Conservation (phyloP, 192 early-diverging fungal genomes). For the Coemansia sp. region DNA sequence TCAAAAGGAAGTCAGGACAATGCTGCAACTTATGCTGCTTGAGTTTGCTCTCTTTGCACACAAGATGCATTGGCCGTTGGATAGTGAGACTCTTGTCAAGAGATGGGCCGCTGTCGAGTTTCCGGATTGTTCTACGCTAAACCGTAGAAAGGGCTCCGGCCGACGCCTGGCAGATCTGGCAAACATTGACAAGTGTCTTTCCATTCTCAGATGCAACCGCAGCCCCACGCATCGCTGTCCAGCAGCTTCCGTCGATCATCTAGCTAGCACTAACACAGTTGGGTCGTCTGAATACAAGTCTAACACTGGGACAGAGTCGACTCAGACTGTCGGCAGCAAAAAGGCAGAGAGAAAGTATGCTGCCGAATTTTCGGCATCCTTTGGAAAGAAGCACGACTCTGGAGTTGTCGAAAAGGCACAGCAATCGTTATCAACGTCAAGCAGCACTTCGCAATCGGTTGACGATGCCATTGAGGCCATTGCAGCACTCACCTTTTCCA, state of each 20-base stretch:
- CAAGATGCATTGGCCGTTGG: constrained; percentile 24
- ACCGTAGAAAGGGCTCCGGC: not conserved
- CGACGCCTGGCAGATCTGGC: not conserved
- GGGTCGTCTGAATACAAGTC: not conserved
- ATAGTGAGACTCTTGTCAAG: constrained; percentile 12
- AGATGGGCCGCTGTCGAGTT: constrained; percentile 42
- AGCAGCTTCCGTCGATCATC: not conserved
- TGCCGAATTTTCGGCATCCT: not conserved
- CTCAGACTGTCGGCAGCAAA: not conserved
- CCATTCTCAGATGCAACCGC: constrained; percentile 14
- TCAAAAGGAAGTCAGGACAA: constrained; percentile 18
- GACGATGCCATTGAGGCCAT: constrained; percentile 10
- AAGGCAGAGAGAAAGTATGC: not conserved
- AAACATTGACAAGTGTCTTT: constrained; percentile 19
- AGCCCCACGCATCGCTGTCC: not conserved
- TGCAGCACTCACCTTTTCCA: not conserved
- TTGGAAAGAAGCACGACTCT: not conserved
- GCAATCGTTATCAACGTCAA: not conserved
- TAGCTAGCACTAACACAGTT: not conserved
- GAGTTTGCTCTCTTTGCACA: constrained; percentile 31
- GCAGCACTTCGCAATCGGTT: not conserved
- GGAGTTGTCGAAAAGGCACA: not conserved
- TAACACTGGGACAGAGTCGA: not conserved
- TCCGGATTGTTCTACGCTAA: constrained; percentile 31
- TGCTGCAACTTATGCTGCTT: constrained; percentile 44